Evolutionary conservation across 208 protist species (phyloP), one percentile per base, ranked within the genome.

Genomic region (Acanthamoeba sp.): DNA sequence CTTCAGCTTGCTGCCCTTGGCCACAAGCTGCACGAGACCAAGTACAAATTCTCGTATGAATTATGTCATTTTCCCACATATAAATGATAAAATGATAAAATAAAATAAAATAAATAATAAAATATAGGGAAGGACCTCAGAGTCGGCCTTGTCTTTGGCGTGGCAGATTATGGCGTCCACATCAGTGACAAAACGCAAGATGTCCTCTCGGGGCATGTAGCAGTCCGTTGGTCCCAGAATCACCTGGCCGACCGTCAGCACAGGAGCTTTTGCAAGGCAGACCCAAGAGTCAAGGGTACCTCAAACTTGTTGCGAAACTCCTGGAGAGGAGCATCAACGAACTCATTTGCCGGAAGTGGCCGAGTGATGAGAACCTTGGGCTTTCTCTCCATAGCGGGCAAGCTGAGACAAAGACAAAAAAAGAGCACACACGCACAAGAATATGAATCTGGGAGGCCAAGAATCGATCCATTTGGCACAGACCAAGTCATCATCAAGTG

Each of bases 141-240:
- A 18, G 18, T 87, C 78, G 12, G 78, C 27, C 78, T 87, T 87
- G 78, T 87, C 78, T 9, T 87, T 48, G 40, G 24, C 78, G 48
- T 87, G 78, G 48, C 38, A 48, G n/a, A 87, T 27, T 0, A 87
- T 14, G 34, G 42, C 78, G 24, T 87, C 78, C 40, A 87, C 78
- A 40, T 87, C 78, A 5, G 42, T 22, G 24, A 87, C 48, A 5
- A 9, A 1, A 59, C 27, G 38, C 78, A 87, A 22, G 20, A 55
- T 24, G 9, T 87, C 78, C 22, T 87, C 42, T 2, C 78, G 38
- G 40, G 38, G 42, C 78, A 87, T 87, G 78, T 87, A 87, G 14
- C 57, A 5, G 5, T 40, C n/a, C 1, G 29, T 45, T 27, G 69
- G 38, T 3, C 69, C 69, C 69, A 78, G 16, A 22, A 48, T 45